Evolutionary conservation across 805 yeast species (phyloP).

Genomic region (Wickerhamiella azymoides): DNA sequence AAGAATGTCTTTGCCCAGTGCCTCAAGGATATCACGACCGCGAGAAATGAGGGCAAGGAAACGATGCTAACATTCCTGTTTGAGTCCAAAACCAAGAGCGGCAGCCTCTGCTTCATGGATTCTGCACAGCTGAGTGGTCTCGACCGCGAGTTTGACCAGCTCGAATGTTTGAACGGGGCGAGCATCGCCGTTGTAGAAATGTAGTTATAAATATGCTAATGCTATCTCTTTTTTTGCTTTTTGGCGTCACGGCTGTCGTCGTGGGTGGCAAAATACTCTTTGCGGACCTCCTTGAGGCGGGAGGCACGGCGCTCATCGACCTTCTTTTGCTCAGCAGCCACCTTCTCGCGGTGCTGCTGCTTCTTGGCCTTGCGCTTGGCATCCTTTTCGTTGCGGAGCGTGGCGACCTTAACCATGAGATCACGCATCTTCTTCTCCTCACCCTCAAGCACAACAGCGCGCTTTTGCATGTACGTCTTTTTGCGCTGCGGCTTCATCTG

Average conservation of each 20-base stretch:
- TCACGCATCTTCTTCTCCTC: conserved; percentile 90
- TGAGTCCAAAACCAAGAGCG: too few relatives aligned
- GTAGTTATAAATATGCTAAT: not conserved
- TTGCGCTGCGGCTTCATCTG: conserved; percentile 73
- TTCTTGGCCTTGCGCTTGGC: conserved; percentile 61
- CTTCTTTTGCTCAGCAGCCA: conserved; percentile 63
- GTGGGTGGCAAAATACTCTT: conserved; percentile 61
- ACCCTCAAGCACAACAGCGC: conserved; percentile 87
- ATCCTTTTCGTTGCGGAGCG: conserved; percentile 76
- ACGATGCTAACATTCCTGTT: too few relatives aligned
- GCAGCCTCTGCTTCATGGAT: too few relatives aligned
- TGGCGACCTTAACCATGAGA: conserved; percentile 72
- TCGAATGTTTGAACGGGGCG: too few relatives aligned
- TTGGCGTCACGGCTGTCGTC: conserved; percentile 22
- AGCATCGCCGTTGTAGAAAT: too few relatives aligned
- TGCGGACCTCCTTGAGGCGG: conserved; percentile 72
- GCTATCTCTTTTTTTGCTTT: conserved; percentile 12
- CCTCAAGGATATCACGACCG: too few relatives aligned
- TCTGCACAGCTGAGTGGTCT: too few relatives aligned
- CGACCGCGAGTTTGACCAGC: too few relatives aligned
- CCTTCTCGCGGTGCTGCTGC: conserved; percentile 58
- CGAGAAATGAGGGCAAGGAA: too few relatives aligned
- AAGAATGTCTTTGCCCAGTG: too few relatives aligned
- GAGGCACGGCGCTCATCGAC: conserved; percentile 54
- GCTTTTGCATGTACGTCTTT: conserved; percentile 66